A percentile compares a stretch with the other conserved stretches of the same genome.
Conservation (phyloP, 179 eudicot species). For the Patellifolia procumbens region DNA sequence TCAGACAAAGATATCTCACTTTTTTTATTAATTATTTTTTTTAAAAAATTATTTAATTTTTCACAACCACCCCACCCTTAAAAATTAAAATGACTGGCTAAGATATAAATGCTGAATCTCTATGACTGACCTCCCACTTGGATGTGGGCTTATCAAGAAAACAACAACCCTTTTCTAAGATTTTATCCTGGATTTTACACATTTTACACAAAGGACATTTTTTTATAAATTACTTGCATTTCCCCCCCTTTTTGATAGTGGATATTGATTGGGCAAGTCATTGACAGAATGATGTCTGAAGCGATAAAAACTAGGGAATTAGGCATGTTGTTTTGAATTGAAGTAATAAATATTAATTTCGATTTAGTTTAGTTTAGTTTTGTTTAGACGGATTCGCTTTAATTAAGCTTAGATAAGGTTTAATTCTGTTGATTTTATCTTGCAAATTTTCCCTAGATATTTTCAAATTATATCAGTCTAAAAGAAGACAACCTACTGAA, state of each 20-base stretch:
- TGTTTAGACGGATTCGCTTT: too few species aligned
- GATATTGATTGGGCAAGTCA: background rate
- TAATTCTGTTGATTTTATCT: too few species aligned
- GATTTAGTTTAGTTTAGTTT: background rate
- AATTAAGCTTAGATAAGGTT: too few species aligned
- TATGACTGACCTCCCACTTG: constrained; percentile 12
- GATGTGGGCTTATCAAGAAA: background rate
- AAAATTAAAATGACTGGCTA: background rate
- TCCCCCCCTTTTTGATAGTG: background rate
- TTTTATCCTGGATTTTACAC: background rate
- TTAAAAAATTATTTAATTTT: background rate
- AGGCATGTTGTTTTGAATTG: background rate
- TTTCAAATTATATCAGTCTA: too few species aligned
- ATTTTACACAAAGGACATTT: background rate
- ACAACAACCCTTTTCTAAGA: background rate
- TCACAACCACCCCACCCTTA: background rate
- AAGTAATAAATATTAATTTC: background rate
- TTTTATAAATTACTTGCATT: too few species aligned
- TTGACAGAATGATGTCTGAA: constrained; percentile 2
- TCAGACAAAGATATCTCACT: constrained; percentile 24
- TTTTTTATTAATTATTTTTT: background rate
- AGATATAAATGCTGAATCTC: background rate
- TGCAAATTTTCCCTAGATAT: too few species aligned
- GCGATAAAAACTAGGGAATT: constrained; percentile 2
- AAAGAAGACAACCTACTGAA: too few species aligned